Evolutionary conservation across 2,329 filamentous ascomycete genomes (phyloP).

Genomic region (Emergomyces pasteurianus): DNA sequence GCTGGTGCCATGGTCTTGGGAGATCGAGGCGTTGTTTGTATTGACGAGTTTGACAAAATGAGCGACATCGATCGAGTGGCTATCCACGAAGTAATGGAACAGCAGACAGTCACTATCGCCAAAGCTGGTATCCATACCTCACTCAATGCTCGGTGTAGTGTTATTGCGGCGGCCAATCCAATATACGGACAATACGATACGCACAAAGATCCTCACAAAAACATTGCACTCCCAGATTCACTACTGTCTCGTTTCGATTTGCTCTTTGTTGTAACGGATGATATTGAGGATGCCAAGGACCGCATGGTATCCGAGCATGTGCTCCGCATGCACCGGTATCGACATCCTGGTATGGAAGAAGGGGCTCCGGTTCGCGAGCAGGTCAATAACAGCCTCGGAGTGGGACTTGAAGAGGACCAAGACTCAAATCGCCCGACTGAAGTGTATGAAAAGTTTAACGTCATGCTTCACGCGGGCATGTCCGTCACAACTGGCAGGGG

Average conservation of each 20-base stretch:
- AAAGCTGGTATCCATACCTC: conserved; percentile 98
- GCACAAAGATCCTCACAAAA: conserved; percentile 97
- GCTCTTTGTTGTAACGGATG: conserved; percentile 92
- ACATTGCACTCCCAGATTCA: conserved; percentile 93
- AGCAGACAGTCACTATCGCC: conserved; percentile 97
- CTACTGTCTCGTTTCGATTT: conserved; percentile 97
- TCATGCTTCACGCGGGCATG: conserved; percentile 89
- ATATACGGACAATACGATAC: conserved; percentile 98
- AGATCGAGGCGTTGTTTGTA: conserved; percentile 94
- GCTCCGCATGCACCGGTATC: conserved; percentile 91
- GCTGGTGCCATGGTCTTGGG: conserved; percentile 98
- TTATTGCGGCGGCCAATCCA: conserved; percentile 91
- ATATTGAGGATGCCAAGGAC: conserved; percentile 89
- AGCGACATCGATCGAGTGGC: conserved; percentile 94
- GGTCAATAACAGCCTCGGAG: conserved; percentile 67
- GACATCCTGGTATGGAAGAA: conserved; percentile 83
- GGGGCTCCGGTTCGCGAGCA: conserved; percentile 89
- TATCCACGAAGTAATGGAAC: conserved; percentile 99
- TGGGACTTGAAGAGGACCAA: conserved; percentile 68
- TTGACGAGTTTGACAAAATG: conserved; percentile 99
- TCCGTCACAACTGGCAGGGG: conserved; percentile 63
- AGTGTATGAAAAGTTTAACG: conserved; percentile 91
- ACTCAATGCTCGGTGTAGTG: conserved; percentile 89
- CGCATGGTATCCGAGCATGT: conserved; percentile 92
- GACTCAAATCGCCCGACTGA: conserved; percentile 64